A percentile compares a stretch with the other conserved stretches of the same genome.
phyloP scores from a whole-genome alignment of 2,329 filamentous ascomycete species.

The Trichocomaceae sp. region DNA sequence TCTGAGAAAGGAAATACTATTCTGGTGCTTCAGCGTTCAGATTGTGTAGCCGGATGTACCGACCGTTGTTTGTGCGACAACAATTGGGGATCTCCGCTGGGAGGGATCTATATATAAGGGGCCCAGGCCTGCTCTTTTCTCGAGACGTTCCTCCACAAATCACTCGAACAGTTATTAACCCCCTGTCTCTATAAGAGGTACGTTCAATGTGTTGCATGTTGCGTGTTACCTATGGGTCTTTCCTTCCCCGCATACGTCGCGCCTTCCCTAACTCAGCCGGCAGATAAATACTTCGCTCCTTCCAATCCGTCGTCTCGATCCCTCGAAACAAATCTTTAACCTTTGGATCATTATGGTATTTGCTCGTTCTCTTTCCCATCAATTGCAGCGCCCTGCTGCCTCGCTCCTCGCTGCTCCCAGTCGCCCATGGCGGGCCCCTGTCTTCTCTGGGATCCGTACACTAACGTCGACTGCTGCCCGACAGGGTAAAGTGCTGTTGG shows the following conservation, averaged over 20 bases:
- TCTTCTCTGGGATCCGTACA: constrained; percentile 50
- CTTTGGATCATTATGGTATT: constrained; percentile 53
- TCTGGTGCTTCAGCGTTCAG: neutral
- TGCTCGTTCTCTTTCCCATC: constrained; percentile 54
- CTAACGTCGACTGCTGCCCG: constrained; percentile 59
- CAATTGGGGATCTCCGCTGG: neutral
- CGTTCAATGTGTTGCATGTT: neutral
- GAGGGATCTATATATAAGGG: neutral
- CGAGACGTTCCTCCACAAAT: neutral
- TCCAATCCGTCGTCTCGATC: neutral
- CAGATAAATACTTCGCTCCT: neutral
- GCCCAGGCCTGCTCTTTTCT: neutral
- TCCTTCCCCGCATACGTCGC: constrained; percentile 4
- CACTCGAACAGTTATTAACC: neutral
- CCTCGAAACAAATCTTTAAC: neutral
- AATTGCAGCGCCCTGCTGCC: constrained; percentile 48
- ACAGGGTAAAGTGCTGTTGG: constrained; percentile 92
- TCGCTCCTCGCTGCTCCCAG: constrained; percentile 41
- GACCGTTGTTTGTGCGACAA: too few relatives aligned
- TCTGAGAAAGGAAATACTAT: neutral
- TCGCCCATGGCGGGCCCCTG: constrained; percentile 28
- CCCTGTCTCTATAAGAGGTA: neutral
- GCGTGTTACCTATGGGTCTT: neutral
- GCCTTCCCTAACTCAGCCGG: neutral
- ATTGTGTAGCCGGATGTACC: neutral